phyloP scores from a whole-genome alignment of 495 filamentous ascomycete genomes.

The Eremomyces bilateralis region DNA sequence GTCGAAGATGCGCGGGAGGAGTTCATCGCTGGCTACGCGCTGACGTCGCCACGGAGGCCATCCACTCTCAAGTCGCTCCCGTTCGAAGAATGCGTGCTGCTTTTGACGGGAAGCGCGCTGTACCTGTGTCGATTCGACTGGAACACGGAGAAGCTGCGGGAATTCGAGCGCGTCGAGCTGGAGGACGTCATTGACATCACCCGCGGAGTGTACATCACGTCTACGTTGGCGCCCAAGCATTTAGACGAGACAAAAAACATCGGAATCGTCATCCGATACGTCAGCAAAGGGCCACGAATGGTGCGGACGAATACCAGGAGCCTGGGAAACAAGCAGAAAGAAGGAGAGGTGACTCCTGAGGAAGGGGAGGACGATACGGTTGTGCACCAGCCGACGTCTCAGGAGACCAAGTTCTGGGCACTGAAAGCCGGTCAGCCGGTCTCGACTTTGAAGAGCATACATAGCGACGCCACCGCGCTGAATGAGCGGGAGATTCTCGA shows the following conservation, averaged over 20 bases:
- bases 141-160: conserved; percentile 74
- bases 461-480: conserved; percentile 18
- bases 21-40: conserved; percentile 64
- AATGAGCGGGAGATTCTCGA: conserved; percentile 51
- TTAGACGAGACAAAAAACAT: conserved; percentile 59
- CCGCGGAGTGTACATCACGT: conserved; percentile 75
- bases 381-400: conserved; percentile 14
- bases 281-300: conserved; percentile 35
- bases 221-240: conserved; percentile 50
- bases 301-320: conserved; percentile 68
- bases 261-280: conserved; percentile 60
- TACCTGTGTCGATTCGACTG: conserved; percentile 85
- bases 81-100: conserved; percentile 65
- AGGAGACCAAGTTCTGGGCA: conserved; percentile 27
- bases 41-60: conserved; percentile 44
- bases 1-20: conserved; percentile 67
- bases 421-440: conserved; percentile 43
- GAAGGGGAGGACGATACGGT: conserved; percentile 15
- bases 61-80: conserved; percentile 41
- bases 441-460: conserved; percentile 21
- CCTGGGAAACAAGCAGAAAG: conserved; percentile 33
- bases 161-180: conserved; percentile 71
- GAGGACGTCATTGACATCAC: conserved; percentile 44
- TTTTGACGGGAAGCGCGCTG: conserved; percentile 65
- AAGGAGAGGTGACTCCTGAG: conserved; percentile 5